These are phyloP conservation scores for Nyssa sinensis DNA, from an alignment of 148 eudicot genomes.

Conservation along the genomic window DNA sequence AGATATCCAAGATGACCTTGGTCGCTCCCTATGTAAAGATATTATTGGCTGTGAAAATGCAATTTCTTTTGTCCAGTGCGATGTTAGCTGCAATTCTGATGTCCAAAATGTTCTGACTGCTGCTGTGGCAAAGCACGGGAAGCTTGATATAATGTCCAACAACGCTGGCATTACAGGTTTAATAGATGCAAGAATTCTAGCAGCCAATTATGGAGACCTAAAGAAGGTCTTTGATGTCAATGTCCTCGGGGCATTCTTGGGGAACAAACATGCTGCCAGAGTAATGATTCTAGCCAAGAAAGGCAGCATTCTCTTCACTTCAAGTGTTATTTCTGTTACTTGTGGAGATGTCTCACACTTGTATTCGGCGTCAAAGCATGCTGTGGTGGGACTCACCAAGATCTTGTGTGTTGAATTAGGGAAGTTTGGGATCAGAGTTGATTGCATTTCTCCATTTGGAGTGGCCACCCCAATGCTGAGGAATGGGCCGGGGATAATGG, in stretches of 20 bases:
- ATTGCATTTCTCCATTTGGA: too few relatives aligned
- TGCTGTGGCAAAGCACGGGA: too few relatives aligned
- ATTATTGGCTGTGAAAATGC: too few relatives aligned
- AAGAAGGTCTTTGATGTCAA: constrained; percentile 22
- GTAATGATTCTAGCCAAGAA: constrained; percentile 22
- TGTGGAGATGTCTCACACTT: constrained; percentile 21
- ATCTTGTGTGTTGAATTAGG: constrained; percentile 31
- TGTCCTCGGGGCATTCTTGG: constrained; percentile 16
- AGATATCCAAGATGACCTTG: too few relatives aligned
- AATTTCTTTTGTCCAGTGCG: too few relatives aligned
- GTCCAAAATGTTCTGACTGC: too few relatives aligned
- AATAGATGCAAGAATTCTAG: not conserved
- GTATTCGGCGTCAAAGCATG: too few relatives aligned
- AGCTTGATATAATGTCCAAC: too few relatives aligned
- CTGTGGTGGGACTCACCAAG: constrained; percentile 29
- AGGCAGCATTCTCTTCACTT: constrained; percentile 22
- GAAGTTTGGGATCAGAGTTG: constrained; percentile 28
- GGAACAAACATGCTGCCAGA: constrained; percentile 27
- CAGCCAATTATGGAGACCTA: constrained; percentile 14
- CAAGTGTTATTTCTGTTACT: constrained; percentile 13
- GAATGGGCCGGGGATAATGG: constrained; percentile 9
- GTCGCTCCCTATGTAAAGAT: too few relatives aligned
- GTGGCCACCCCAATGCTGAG: constrained; percentile 26
- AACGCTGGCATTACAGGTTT: constrained; percentile 22
- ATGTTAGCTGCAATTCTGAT: too few relatives aligned